Percentiles rank a stretch among this genome's conserved stretches.
These are phyloP conservation scores for Aspergillus fischeri DNA, from an alignment of 2,329 filamentous ascomycete genomes.

Conservation along the genomic window DNA sequence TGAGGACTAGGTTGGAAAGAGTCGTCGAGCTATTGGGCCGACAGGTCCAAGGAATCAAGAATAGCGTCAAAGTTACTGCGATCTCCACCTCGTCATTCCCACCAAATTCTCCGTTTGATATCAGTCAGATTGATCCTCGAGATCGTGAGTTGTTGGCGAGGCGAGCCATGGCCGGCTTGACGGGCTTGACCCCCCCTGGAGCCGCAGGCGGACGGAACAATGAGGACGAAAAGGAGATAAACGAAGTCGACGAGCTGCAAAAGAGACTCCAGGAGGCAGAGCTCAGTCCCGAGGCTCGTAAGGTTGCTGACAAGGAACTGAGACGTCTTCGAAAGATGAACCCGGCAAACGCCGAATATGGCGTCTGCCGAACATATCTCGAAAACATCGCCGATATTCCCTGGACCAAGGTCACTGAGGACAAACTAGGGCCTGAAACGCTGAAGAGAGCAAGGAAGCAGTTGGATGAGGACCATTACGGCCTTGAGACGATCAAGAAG, in stretches of 20 bases:
- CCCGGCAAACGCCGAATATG: slow-evolving; percentile 91
- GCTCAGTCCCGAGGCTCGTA: slow-evolving; percentile 77
- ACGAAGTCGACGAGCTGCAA: slow-evolving; percentile 87
- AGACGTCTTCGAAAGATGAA: slow-evolving; percentile 91
- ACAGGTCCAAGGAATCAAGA: slow-evolving; percentile 79
- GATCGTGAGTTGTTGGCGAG: slow-evolving; percentile 42
- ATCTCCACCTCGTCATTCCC: slow-evolving; percentile 65
- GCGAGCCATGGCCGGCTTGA: slow-evolving; percentile 42
- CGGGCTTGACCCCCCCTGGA: slow-evolving; percentile 38
- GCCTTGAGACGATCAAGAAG: slow-evolving; percentile 96
- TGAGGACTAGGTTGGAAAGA: slow-evolving; percentile 72
- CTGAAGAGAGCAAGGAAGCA: slow-evolving; percentile 77
- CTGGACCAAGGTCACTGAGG: slow-evolving; percentile 80
- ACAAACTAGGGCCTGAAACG: slow-evolving; percentile 78
- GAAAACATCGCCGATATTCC: slow-evolving; percentile 93
- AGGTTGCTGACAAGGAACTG: slow-evolving; percentile 85
- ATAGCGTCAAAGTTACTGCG: slow-evolving; percentile 78
- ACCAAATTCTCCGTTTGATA: slow-evolving; percentile 55
- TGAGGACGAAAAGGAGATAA: slow-evolving; percentile 72
- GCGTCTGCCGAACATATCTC: slow-evolving; percentile 87
- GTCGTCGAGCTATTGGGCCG: slow-evolving; percentile 80
- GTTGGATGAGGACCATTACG: slow-evolving; percentile 93
- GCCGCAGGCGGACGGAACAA: slow-evolving; percentile 45
- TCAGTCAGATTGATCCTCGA: slow-evolving; percentile 47
- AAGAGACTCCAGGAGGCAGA: slow-evolving; percentile 79